These are phyloP conservation scores for Aspergillus unguis DNA, from an alignment of 2,329 filamentous ascomycete species.

Conservation along the genomic window DNA sequence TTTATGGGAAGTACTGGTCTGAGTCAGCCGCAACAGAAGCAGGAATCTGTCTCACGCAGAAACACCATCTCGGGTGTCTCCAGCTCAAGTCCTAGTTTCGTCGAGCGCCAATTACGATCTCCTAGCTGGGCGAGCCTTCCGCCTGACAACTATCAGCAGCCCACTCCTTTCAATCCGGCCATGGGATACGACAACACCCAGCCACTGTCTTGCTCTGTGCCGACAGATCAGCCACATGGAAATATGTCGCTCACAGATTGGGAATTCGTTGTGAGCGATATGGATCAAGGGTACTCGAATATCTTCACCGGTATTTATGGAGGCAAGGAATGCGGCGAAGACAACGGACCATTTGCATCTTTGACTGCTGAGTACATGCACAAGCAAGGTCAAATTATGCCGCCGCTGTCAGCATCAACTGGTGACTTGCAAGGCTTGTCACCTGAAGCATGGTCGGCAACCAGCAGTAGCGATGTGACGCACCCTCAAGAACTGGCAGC, in stretches of 20 bases:
- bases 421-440: slow-evolving; percentile 37
- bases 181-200: slow-evolving; percentile 29
- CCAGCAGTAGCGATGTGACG: slow-evolving; percentile 37
- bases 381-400: slow-evolving; percentile 23
- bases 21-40: slow-evolving; percentile 19
- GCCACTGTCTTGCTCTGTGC: slow-evolving; percentile 45
- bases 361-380: slow-evolving; percentile 31
- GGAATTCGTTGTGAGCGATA: slow-evolving; percentile 75
- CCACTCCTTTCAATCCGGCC: slow-evolving; percentile 38
- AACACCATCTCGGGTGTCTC: slow-evolving; percentile 35
- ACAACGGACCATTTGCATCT: slow-evolving; percentile 34
- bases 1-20: slow-evolving; percentile 24
- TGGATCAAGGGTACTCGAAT: slow-evolving; percentile 76
- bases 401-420: slow-evolving; percentile 19
- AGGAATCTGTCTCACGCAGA: slow-evolving; percentile 26
- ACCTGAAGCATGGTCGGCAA: slow-evolving; percentile 39
- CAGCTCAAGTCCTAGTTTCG: slow-evolving; percentile 25
- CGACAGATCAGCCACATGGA: slow-evolving; percentile 30
- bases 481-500: slow-evolving; percentile 32
- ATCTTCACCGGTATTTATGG: slow-evolving; percentile 60
- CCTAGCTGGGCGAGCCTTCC: slow-evolving; percentile 31
- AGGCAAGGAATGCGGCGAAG: slow-evolving; percentile 39
- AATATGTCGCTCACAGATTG: slow-evolving; percentile 66
- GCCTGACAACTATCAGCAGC: slow-evolving; percentile 19
- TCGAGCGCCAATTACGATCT: slow-evolving; percentile 29